These are phyloP conservation scores for Zangia roseola DNA, from an alignment of 768 basidiomycete species.

Conservation along the genomic window DNA sequence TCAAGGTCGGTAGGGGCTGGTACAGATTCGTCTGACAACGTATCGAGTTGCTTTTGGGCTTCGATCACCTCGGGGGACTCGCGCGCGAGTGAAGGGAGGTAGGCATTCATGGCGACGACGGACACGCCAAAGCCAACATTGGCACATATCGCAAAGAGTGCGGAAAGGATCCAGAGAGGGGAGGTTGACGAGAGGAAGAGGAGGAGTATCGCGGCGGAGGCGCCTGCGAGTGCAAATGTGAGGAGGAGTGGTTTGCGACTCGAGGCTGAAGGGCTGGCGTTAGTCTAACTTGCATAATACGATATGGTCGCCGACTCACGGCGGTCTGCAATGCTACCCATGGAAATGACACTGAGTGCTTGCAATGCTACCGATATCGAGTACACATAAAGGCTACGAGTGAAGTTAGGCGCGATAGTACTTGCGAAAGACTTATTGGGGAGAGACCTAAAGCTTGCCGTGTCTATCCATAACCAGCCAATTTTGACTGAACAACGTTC, in stretches of 20 bases:
- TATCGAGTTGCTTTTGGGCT: conserved; percentile 33
- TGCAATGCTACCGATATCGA: conserved; percentile 87
- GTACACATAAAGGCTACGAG: conserved; percentile 75
- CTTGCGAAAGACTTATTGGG: background rate
- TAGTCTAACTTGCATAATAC: background rate
- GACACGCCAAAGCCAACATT: conserved; percentile 88
- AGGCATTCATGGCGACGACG: conserved; percentile 87
- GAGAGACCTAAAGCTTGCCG: conserved; percentile 81
- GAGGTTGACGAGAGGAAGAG: conserved; percentile 72
- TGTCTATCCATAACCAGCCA: conserved; percentile 86
- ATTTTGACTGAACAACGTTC: conserved; percentile 77
- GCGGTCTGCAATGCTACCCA: conserved; percentile 89
- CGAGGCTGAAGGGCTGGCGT: conserved; percentile 42
- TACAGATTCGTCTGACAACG: conserved; percentile 7
- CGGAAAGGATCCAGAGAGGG: conserved; percentile 63
- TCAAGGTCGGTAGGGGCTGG: conserved; percentile 20
- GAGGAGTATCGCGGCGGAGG: conserved; percentile 66
- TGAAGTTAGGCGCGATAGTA: background rate
- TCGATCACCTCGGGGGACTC: conserved; percentile 58
- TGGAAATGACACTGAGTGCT: conserved; percentile 92
- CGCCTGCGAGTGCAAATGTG: conserved; percentile 69
- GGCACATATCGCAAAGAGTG: conserved; percentile 69
- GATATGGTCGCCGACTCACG: conserved; percentile 48
- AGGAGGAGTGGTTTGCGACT: conserved; percentile 80
- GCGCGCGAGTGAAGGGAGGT: conserved; percentile 73